These are phyloP conservation scores for Coniferiporia weirii DNA, from an alignment of 1,284 basidiomycete species.

Conservation along the genomic window DNA sequence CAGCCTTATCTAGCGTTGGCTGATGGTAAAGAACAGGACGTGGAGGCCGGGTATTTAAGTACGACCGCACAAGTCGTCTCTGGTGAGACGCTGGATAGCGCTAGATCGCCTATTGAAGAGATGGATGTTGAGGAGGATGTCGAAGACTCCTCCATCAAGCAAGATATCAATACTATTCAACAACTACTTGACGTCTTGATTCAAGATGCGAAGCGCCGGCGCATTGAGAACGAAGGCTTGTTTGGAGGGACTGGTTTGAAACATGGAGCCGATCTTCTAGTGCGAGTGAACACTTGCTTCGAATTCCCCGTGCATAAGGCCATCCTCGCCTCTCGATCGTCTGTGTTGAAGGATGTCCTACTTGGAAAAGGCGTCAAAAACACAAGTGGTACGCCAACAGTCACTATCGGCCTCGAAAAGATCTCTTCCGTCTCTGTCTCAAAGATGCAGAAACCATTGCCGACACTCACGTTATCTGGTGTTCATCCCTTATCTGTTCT, in stretches of 20 bases:
- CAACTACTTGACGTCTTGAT: constrained; percentile 38
- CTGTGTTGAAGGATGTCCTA: constrained; percentile 43
- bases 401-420: constrained; percentile 23
- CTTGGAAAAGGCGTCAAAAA: constrained; percentile 23
- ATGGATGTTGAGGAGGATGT: constrained; percentile 31
- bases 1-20: constrained; percentile 45
- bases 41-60: not conserved
- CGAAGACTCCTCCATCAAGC: constrained; percentile 40
- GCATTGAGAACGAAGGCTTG: constrained; percentile 24
- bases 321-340: constrained; percentile 60
- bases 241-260: constrained; percentile 17
- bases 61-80: not conserved
- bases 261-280: constrained; percentile 60
- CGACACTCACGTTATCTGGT: constrained; percentile 40
- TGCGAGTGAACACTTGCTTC: constrained; percentile 35
- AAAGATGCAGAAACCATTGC: constrained; percentile 12
- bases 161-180: constrained; percentile 45
- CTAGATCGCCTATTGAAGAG: constrained; percentile 2
- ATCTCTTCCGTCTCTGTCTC: constrained; percentile 9
- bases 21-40: not conserved
- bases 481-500: constrained; percentile 66
- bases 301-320: constrained; percentile 63
- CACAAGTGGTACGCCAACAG: constrained; percentile 16
- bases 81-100: not conserved
- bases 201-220: constrained; percentile 22